These are phyloP conservation scores for Phaeosphaeria sp. DNA, from an alignment of 2,329 filamentous ascomycete genomes.

Conservation along the genomic window DNA sequence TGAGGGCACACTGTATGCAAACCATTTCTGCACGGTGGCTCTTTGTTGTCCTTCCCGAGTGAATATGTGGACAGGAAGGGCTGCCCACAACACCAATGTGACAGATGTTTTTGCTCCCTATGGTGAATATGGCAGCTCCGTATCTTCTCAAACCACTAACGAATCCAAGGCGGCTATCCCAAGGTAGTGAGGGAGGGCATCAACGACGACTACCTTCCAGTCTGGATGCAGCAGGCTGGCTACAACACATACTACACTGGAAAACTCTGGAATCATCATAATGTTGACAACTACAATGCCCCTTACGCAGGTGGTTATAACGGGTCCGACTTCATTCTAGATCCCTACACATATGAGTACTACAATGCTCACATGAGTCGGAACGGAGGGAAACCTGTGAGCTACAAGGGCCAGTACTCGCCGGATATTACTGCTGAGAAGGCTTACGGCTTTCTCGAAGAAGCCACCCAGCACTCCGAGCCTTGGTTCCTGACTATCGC, in stretches of 20 bases:
- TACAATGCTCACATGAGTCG: slow-evolving; percentile 51
- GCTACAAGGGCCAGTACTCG: slow-evolving; percentile 60
- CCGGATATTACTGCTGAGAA: slow-evolving; percentile 67
- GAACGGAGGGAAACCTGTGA: slow-evolving; percentile 59
- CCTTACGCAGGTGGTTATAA: slow-evolving; percentile 66
- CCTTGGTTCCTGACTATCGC: slow-evolving; percentile 74
- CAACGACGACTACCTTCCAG: slow-evolving; percentile 71
- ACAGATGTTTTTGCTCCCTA: slow-evolving; percentile 64
- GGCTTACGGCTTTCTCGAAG: slow-evolving; percentile 65
- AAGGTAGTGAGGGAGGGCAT: slow-evolving; percentile 70
- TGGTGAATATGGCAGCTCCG: slow-evolving; percentile 41
- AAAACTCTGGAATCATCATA: slow-evolving; percentile 74
- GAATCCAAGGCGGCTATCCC: slow-evolving; percentile 61
- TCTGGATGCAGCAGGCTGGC: slow-evolving; percentile 73
- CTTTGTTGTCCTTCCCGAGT: slow-evolving; percentile 64
- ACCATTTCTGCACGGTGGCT: too few species aligned
- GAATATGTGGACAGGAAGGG: slow-evolving; percentile 68
- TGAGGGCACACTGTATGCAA: too few species aligned
- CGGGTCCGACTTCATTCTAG: slow-evolving; percentile 45
- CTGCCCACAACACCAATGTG: slow-evolving; percentile 74
- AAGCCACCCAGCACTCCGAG: slow-evolving; percentile 50
- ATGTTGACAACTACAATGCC: slow-evolving; percentile 65
- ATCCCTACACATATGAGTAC: too few species aligned
- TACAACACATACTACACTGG: slow-evolving; percentile 76
- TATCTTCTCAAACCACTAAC: too few species aligned